Evolutionary conservation across 345 rosid genomes (phyloP), one percentile per base, ranked within the genome.

Genomic region (Linum trigynum): DNA sequence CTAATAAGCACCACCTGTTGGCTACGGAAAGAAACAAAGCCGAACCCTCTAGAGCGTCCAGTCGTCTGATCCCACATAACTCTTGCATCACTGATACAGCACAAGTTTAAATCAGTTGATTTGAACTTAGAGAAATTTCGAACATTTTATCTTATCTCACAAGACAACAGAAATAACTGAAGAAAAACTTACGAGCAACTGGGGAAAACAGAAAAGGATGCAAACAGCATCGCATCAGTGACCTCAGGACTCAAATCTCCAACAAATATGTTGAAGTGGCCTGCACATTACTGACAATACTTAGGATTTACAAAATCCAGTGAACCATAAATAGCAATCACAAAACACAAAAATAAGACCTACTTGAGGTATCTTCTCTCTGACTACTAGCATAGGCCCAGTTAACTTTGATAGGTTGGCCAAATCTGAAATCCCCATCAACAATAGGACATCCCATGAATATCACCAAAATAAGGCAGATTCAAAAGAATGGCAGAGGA

Each of bases 1-100:
- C 41, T 8, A 55, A 51, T 5, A 17, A 63, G 38, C 7, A 41
- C 4, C 41, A 88, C 99, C 92, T 88, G 96, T 67, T 94, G 99
- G 72, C 67, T 87, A 69, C 96, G 82, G 80, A 94, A 94, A 72
- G 99, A 94, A 76, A 94, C 99, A 73, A 94, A 94, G 35, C 99
- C 96, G 72, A 90, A 91, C 41, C 99, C 99, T 77, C 97, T 91
- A 48, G 99, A 94, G 58, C 97, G 96, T 43, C 97, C 97, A 61
- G 99, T 94, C 82, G 88, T 94, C 72, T 94, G 97, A 77, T 94
- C 99, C 99, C 99, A 91, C 97, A 94, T 94, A 59, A 94, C 99
- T 77, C 92, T 82, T 40, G 94, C 91, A 86, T 89, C 96, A 55
- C 96, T 89, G 71, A 62, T 69, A 66, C 57, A 74, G 38, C 8